Percentiles rank a stretch among this genome's conserved stretches.
Conservation (phyloP, 108 stramenopile species). For the Chaetoceros muelleri region DNA sequence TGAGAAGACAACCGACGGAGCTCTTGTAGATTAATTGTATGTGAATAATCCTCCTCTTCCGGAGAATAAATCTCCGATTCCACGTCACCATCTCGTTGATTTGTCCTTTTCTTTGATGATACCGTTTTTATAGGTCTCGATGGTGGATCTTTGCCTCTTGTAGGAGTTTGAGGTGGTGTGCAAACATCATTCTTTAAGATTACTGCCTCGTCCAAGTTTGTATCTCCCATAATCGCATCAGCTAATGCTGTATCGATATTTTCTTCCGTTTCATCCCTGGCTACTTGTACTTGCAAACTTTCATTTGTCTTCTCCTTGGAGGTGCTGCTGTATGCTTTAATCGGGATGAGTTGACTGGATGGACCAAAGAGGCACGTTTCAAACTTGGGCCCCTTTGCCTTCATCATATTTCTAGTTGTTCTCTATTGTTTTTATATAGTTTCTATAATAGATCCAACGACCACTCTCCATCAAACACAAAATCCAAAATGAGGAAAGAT, state of each 20-base stretch:
- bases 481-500: neutral
- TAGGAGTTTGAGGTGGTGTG: neutral
- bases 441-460: no score
- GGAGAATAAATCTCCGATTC: no score
- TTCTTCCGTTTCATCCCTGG: constrained; percentile 25
- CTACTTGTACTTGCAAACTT: no score
- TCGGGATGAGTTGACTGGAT: neutral
- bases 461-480: neutral
- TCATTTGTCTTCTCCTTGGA: no score
- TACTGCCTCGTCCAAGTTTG: constrained; percentile 9
- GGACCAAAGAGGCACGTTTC: neutral
- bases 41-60: constrained; percentile 2
- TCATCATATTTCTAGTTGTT: neutral
- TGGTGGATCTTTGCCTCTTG: neutral
- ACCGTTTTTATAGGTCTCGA: neutral
- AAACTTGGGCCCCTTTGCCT: neutral
- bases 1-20: constrained; percentile 43
- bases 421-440: no score
- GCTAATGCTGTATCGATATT: constrained; percentile 24
- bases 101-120: neutral
- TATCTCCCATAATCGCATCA: constrained; percentile 26
- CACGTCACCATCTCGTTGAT: no score
- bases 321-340: neutral
- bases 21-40: constrained; percentile 42
- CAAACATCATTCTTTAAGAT: constrained; percentile 3